Conservation (phyloP, 345 rosid species). For the Populus euphratica region DNA sequence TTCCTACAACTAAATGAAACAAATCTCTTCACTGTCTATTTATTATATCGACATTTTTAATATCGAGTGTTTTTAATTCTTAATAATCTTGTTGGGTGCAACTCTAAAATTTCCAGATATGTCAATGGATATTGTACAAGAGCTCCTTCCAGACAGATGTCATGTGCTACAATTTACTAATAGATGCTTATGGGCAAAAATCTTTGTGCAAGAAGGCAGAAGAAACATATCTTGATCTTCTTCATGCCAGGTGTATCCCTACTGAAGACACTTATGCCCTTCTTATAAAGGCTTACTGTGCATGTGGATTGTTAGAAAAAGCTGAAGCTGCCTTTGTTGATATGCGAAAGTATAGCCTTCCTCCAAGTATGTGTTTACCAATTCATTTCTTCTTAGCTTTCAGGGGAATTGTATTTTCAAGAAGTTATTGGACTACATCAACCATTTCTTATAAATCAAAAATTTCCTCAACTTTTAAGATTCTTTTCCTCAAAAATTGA, state of each 20-base stretch:
- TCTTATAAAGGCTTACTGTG: constrained; percentile 77
- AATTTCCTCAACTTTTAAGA: too few relatives aligned
- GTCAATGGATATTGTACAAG: constrained; percentile 76
- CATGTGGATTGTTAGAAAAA: constrained; percentile 49
- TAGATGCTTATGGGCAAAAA: constrained; percentile 82
- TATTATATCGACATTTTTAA: background rate
- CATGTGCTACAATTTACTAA: constrained; percentile 79
- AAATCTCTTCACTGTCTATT: background rate
- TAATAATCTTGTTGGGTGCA: background rate
- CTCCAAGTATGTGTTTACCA: constrained; percentile 56
- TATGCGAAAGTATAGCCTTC: constrained; percentile 66
- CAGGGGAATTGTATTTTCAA: too few relatives aligned
- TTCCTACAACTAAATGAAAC: too few relatives aligned
- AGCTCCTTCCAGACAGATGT: constrained; percentile 85
- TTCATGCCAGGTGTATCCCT: constrained; percentile 72
- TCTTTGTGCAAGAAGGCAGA: constrained; percentile 65
- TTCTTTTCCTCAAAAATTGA: too few relatives aligned
- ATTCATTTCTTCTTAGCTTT: background rate
- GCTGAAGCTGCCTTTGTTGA: constrained; percentile 75
- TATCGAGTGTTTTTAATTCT: background rate
- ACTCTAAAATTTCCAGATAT: constrained; percentile 45
- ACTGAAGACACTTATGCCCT: constrained; percentile 88
- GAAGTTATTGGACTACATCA: too few relatives aligned
- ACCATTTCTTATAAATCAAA: too few relatives aligned
- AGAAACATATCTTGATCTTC: constrained; percentile 60